These are phyloP conservation scores for Trametes elegans DNA, from an alignment of 768 basidiomycete species.

Conservation along the genomic window DNA sequence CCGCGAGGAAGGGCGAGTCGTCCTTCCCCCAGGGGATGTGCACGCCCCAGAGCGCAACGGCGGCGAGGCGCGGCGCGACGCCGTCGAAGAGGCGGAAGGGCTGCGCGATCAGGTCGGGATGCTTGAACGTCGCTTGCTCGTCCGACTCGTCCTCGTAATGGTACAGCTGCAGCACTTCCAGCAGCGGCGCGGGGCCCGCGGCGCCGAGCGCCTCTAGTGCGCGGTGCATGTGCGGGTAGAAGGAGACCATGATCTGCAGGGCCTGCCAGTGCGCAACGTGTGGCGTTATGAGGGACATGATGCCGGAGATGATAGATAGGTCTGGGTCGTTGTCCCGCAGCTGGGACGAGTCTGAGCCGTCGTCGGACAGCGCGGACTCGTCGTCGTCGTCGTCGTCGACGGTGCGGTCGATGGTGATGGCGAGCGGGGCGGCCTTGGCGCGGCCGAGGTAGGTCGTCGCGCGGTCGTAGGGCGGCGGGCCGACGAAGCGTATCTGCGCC, in stretches of 20 bases:
- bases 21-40: constrained; percentile 62
- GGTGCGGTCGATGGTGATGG: constrained; percentile 43
- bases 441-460: constrained; percentile 49
- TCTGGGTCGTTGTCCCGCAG: constrained; percentile 18
- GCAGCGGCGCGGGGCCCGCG: constrained; percentile 48
- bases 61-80: constrained; percentile 48
- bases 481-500: constrained; percentile 44
- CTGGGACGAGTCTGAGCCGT: constrained; percentile 10
- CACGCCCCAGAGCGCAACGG: constrained; percentile 61
- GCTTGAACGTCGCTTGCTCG: constrained; percentile 41
- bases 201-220: constrained; percentile 28
- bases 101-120: constrained; percentile 38
- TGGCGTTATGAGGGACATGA: constrained; percentile 44
- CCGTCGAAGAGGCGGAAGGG: constrained; percentile 53
- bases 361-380: constrained; percentile 13
- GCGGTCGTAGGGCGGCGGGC: constrained; percentile 41
- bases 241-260: constrained; percentile 45
- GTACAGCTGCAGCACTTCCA: constrained; percentile 54
- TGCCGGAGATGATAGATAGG: constrained; percentile 15
- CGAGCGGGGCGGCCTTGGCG: constrained; percentile 52
- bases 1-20: constrained; percentile 38
- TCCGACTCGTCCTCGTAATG: constrained; percentile 50
- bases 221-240: constrained; percentile 44
- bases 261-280: constrained; percentile 53
- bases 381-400: constrained; percentile 25